Conservation (phyloP, 306 rosid species). For the Vachellia collinsii region DNA sequence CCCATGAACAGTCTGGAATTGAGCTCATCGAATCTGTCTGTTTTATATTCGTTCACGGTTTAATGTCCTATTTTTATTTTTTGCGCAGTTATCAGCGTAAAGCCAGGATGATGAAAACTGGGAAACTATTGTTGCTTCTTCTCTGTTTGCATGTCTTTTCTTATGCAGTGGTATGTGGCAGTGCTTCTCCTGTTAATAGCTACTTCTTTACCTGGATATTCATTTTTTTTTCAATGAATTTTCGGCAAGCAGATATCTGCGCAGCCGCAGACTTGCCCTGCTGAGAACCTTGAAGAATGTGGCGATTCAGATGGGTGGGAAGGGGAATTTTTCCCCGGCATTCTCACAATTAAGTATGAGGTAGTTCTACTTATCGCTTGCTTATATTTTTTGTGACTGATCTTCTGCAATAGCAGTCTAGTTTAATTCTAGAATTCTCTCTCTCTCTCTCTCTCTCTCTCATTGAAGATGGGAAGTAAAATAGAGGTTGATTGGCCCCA, state of each 20-base stretch:
- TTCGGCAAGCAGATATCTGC: slow-evolving; percentile 55
- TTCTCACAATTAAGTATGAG: slow-evolving; percentile 81
- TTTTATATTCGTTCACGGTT: not conserved
- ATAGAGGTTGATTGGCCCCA: slow-evolving; percentile 1
- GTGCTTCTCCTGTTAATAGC: not conserved
- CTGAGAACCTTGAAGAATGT: slow-evolving; percentile 48
- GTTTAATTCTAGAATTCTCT: not conserved
- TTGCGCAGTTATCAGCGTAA: slow-evolving; percentile 36
- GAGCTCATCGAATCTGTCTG: not conserved
- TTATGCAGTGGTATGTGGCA: slow-evolving; percentile 54
- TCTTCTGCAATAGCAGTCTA: not conserved
- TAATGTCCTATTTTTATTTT: not conserved
- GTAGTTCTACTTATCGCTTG: slow-evolving; percentile 33
- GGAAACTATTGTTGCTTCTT: slow-evolving; percentile 47
- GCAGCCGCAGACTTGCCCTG: slow-evolving; percentile 69
- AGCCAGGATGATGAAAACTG: slow-evolving; percentile 56
- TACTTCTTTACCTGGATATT: not conserved
- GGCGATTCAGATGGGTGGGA: slow-evolving; percentile 69
- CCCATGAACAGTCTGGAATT: not conserved
- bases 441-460: too few species aligned
- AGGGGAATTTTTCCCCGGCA: slow-evolving; percentile 84
- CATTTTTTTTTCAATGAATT: not conserved
- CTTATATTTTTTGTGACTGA: not conserved
- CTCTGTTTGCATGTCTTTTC: slow-evolving; percentile 49
- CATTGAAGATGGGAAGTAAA: too few species aligned